phyloP scores from a whole-genome alignment of 2,329 filamentous ascomycete genomes.

The Diplodia mutila region DNA sequence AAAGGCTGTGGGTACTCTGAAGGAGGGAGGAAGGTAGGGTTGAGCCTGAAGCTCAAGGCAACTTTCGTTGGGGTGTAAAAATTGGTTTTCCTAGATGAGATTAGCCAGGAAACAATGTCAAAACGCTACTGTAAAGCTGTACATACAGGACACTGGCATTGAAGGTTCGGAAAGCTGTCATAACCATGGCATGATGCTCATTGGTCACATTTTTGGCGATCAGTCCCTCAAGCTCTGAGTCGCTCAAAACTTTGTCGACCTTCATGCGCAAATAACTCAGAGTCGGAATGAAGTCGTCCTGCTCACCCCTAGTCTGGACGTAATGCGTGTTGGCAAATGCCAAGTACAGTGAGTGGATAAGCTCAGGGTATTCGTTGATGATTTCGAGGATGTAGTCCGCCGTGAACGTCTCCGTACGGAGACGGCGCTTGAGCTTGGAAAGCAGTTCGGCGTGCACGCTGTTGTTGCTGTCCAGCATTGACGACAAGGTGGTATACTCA shows the following conservation, averaged over 20 bases:
- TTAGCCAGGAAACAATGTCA: background rate
- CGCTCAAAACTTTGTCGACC: constrained; percentile 61
- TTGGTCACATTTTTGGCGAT: constrained; percentile 58
- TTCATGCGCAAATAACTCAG: constrained; percentile 69
- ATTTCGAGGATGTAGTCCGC: constrained; percentile 98
- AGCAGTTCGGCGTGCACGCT: constrained; percentile 84
- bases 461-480: constrained; percentile 79
- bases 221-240: constrained; percentile 43
- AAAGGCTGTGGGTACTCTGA: constrained; percentile 92
- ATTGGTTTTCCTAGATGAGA: constrained; percentile 75
- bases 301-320: constrained; percentile 65
- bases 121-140: background rate
- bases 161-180: constrained; percentile 95
- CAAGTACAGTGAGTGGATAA: constrained; percentile 86
- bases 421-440: constrained; percentile 90
- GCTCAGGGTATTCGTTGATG: constrained; percentile 83
- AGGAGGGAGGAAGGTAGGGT: constrained; percentile 84
- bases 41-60: constrained; percentile 91
- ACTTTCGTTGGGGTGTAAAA: constrained; percentile 98
- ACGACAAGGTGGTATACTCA: constrained; percentile 85
- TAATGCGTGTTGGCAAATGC: constrained; percentile 89
- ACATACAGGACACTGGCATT: constrained; percentile 75
- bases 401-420: constrained; percentile 96
- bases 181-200: constrained; percentile 97
- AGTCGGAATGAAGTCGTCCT: constrained; percentile 72